Conservation (phyloP, 2,329 filamentous ascomycete genomes). For the Orbilia javanica region DNA sequence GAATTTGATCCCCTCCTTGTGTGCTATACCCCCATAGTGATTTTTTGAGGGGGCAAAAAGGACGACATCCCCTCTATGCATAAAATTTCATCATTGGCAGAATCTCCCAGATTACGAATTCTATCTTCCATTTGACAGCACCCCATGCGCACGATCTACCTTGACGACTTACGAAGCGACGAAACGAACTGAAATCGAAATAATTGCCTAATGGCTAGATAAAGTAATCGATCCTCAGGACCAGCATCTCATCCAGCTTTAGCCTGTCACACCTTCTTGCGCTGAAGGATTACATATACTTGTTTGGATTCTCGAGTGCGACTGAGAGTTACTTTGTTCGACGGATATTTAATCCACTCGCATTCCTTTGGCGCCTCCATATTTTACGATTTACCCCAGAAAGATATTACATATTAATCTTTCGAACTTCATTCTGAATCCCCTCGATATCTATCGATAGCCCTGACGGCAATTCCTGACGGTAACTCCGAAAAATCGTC, state of each 20-base stretch:
- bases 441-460: slow-evolving; percentile 33
- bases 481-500: slow-evolving; percentile 34
- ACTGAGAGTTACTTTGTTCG: background rate
- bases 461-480: slow-evolving; percentile 25
- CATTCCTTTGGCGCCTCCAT: slow-evolving; percentile 7
- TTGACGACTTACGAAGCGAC: slow-evolving; percentile 35
- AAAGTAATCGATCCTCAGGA: slow-evolving; percentile 41
- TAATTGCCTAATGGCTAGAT: slow-evolving; percentile 29
- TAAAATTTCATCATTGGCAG: slow-evolving; percentile 33
- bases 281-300: background rate
- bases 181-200: slow-evolving; percentile 22
- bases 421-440: slow-evolving; percentile 8
- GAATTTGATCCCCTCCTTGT: slow-evolving; percentile 2
- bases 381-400: slow-evolving; percentile 14
- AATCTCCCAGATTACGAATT: slow-evolving; percentile 23
- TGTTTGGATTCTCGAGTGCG: slow-evolving; percentile 24
- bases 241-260: slow-evolving; percentile 14
- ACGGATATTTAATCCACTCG: slow-evolving; percentile 5
- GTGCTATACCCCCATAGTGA: background rate
- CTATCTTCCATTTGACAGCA: slow-evolving; percentile 1
- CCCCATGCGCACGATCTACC: slow-evolving; percentile 20
- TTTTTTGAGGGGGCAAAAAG: slow-evolving; percentile 38
- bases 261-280: slow-evolving; percentile 28
- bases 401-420: slow-evolving; percentile 15
- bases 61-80: slow-evolving; percentile 6